Percentiles rank a stretch among this genome's conserved stretches.
These are phyloP conservation scores for Meredithiella fracta DNA, from an alignment of 2,329 filamentous ascomycete species.

Conservation along the genomic window DNA sequence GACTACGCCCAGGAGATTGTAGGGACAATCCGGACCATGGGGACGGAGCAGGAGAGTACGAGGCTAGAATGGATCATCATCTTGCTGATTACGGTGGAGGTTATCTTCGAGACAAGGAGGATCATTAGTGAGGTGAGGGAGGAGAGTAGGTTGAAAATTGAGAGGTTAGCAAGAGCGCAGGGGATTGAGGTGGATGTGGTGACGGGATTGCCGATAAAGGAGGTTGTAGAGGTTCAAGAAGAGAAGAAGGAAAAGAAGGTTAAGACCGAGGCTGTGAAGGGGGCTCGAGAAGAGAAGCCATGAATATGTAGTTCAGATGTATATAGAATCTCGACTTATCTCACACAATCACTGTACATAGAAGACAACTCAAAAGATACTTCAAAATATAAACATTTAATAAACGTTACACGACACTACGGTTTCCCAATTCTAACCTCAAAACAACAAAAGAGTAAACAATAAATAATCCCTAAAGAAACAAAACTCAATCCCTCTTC, in stretches of 20 bases:
- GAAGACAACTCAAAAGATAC: too few relatives aligned
- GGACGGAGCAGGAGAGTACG: conserved; percentile 79
- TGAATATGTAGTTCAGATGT: too few relatives aligned
- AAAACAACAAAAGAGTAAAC: conserved; percentile 5
- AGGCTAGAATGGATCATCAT: conserved; percentile 94
- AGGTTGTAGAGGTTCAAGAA: neutral
- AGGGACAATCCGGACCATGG: conserved; percentile 67
- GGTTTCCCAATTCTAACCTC: too few relatives aligned
- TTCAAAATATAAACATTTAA: too few relatives aligned
- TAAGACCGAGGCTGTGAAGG: neutral
- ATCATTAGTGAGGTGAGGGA: conserved; percentile 46
- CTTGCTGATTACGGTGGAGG: conserved; percentile 78
- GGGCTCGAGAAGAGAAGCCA: too few relatives aligned
- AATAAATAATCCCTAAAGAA: conserved; percentile 2
- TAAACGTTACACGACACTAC: too few relatives aligned
- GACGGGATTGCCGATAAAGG: conserved; percentile 5
- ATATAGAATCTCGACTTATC: neutral
- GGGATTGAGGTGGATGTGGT: conserved; percentile 12
- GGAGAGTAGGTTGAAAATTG: conserved; percentile 20
- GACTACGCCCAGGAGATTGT: conserved; percentile 96
- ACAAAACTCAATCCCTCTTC: too few relatives aligned
- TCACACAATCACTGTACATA: too few relatives aligned
- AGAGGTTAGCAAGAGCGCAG: conserved; percentile 10
- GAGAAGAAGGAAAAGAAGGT: neutral
- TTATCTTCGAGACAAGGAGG: conserved; percentile 66